phyloP scores from a whole-genome alignment of 2,329 filamentous ascomycete species.

The Hypoxylon sp. region DNA sequence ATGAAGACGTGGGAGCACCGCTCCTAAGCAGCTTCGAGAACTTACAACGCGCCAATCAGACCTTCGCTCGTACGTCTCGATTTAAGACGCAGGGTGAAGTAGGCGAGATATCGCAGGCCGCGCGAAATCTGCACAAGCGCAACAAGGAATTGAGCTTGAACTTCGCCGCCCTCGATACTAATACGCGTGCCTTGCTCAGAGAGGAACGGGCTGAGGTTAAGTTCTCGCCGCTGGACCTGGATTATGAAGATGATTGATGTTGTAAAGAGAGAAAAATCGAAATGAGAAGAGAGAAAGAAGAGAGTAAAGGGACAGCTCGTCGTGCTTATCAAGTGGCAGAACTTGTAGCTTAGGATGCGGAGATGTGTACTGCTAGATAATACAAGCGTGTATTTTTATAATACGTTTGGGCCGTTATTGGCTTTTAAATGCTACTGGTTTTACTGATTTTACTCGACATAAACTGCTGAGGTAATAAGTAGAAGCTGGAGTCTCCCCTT shows the following conservation, averaged over 20 bases:
- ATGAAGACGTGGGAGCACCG: constrained; percentile 60
- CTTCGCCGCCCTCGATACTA: constrained; percentile 27
- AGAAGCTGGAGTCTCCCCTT: neutral
- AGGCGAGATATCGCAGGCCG: neutral
- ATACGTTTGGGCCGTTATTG: neutral
- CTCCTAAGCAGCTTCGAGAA: constrained; percentile 62
- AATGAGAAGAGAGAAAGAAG: constrained; percentile 23
- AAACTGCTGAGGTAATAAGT: neutral
- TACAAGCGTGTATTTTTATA: neutral
- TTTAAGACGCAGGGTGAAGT: constrained; percentile 18
- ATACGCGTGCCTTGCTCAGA: constrained; percentile 42
- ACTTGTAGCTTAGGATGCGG: constrained; percentile 2
- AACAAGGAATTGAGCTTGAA: constrained; percentile 40
- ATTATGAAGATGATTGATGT: constrained; percentile 38
- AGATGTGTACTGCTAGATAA: neutral
- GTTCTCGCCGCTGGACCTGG: constrained; percentile 41
- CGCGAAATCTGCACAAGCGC: constrained; percentile 22
- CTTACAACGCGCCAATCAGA: constrained; percentile 61
- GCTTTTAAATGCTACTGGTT: no score
- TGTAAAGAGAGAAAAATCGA: constrained; percentile 21
- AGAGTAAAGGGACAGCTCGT: neutral
- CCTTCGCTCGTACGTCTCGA: constrained; percentile 7
- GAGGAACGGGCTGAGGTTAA: constrained; percentile 47
- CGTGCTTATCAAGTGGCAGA: neutral
- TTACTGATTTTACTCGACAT: neutral